Evolutionary conservation across 768 basidiomycete species (phyloP), one percentile per base, ranked within the genome.

Genomic region (Phaeotremella skinneri): DNA sequence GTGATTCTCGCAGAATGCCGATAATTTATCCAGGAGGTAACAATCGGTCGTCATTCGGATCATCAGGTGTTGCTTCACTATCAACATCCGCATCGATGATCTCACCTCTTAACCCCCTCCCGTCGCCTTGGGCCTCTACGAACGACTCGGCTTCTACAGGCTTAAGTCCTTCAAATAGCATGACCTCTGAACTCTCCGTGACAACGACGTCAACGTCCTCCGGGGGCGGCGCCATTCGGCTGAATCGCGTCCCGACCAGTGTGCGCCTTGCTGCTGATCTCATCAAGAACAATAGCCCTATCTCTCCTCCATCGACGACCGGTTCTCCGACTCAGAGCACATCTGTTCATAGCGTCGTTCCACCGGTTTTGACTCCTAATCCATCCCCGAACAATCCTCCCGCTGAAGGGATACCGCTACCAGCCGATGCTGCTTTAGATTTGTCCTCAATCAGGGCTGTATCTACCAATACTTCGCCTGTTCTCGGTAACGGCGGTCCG

Each of bases 201-300:
- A 45, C 11, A 6, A 13, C 43, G 5, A 62, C 64, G 23, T 56
- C 59, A 11, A 58, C 56, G 13, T 62, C 62, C 5, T 45, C 56
- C 4, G 52, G 55, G 16, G 50, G 50, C 7, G 71, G 73, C 7
- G 68, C 76, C 4, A 78, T 80, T 42, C 72, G 78, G n/a, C 69
- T 80, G 5, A 79, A 79, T 42, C 66, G 79, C 7, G 79, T 80
- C 0, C 80, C 80, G 0, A 79, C 79, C 1, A 73, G 76, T 20
- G 80, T 80, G 0, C 64, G 78, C 21, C 68, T 79, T 31, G 80
- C 80, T 1, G 66, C 76, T n/a, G 79, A 79, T 25, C 60, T 80
- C n/a, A 71, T 79, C 50, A 74, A 75, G 52, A 63, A 54, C 37
- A 56, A 52, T 17, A 57, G 29, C 7, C 26, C 60, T 0, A 14